Evolutionary conservation across 164 flowering plant genomes (phyloP).

Genomic region (Liquidambar formosana): DNA sequence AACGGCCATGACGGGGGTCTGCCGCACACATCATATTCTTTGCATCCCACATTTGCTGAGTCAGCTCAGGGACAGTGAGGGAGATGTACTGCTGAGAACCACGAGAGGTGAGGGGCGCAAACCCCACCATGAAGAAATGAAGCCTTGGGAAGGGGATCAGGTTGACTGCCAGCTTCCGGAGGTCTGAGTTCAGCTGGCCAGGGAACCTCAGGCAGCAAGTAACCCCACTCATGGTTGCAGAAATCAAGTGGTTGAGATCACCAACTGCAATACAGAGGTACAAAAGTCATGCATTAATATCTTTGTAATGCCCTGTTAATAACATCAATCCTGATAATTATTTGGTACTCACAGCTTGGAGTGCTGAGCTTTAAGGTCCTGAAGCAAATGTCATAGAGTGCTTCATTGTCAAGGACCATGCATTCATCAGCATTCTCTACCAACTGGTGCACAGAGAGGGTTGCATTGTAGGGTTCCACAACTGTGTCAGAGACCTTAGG

Average conservation of each 20-base stretch:
- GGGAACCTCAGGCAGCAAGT: constrained; percentile 87
- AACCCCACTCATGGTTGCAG: constrained; percentile 90
- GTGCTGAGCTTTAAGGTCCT: constrained; percentile 79
- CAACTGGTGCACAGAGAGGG: constrained; percentile 81
- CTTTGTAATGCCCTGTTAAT: neutral
- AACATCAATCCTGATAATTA: neutral
- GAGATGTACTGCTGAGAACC: constrained; percentile 84
- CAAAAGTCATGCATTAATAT: neutral
- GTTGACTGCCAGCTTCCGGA: constrained; percentile 78
- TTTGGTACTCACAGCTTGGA: constrained; percentile 66
- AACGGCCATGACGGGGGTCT: constrained; percentile 82
- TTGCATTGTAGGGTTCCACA: constrained; percentile 88
- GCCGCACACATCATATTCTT: constrained; percentile 92
- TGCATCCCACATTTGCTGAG: constrained; percentile 90
- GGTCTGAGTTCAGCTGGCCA: constrained; percentile 83
- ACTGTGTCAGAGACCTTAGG: constrained; percentile 91
- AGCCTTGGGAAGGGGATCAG: constrained; percentile 89
- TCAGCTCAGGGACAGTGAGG: constrained; percentile 81
- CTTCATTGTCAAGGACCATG: constrained; percentile 88
- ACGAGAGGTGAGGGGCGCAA: constrained; percentile 82
- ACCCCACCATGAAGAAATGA: constrained; percentile 91
- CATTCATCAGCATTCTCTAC: constrained; percentile 89
- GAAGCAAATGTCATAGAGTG: constrained; percentile 83
- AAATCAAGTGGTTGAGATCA: constrained; percentile 79
- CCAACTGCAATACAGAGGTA: constrained; percentile 56